Base-by-base conservation (phyloP, 2,329 filamentous ascomycete genomes). In the Geosmithia putterillii region DNA sequence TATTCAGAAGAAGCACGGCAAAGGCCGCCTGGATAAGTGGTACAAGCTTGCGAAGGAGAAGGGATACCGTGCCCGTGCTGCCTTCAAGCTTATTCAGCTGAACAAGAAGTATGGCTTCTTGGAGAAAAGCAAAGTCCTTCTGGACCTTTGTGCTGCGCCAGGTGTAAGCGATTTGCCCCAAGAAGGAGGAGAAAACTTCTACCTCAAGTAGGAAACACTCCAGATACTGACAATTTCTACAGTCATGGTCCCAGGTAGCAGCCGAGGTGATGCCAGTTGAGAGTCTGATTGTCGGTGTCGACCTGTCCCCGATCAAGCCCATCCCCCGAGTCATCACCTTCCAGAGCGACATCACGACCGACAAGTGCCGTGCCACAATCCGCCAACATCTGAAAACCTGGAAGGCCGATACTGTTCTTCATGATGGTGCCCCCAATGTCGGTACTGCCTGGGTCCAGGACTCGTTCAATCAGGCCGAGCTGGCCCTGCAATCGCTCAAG, bases 101-200 rank as follows among this genome's bases (percentile, higher is more conserved):
- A 98, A 98, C 70, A 95, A 96, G 68, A 96, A 95, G 62, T 98
- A 94, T 83, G 86, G 87, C 52, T 98, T 98, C 65, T 71, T 98
- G 53, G 88, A 96, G 64, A 90, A 94, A 72, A 94, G 87, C 66
- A 94, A 86, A 70, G 92, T 96, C 55, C 71, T 95, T 48, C 73
- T 98, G 61, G 94, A 98, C 81, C 83, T 98, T 59, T 98, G 92
- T 68, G 92, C 92, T 51, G 92, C 92, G 18, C 92, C 92, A 25
- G 92, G 92, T 64, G 83, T 86, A 71, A 60, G 80, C 10, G 28
- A 32, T 7, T 14, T 54, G 19, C 17, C 15, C 21, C 4, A 17
- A 28, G 17, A 20, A 32, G 6, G 10, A 12, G 5, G 15, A 32
- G 10, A 32, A 32, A 32, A 32, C 23, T 32, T n/a, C 34, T 34